These are phyloP conservation scores for Ilex asprella DNA, from an alignment of 257 asterid genomes.

Conservation along the genomic window DNA sequence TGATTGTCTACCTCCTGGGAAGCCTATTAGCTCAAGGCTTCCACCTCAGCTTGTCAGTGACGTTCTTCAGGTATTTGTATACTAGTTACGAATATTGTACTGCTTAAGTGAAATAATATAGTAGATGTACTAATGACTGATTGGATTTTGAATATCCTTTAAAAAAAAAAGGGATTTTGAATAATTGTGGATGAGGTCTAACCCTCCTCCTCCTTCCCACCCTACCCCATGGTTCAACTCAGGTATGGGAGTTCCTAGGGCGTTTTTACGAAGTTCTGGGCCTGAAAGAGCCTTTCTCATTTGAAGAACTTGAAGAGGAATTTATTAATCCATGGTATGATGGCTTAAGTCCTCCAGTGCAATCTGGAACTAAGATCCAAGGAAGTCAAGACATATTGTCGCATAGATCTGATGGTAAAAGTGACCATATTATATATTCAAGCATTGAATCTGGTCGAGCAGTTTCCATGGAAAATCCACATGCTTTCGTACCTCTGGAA, in stretches of 20 bases:
- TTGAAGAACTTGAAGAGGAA: slow-evolving; percentile 1
- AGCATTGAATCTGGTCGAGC: slow-evolving; percentile 1
- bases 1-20: background rate
- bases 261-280: slow-evolving; percentile 1
- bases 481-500: background rate
- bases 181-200: background rate
- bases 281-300: background rate
- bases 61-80: background rate
- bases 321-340: background rate
- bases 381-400: background rate
- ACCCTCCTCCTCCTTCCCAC: background rate
- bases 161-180: background rate
- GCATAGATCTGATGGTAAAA: background rate
- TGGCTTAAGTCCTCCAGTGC: background rate
- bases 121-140: background rate
- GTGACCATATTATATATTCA: background rate
- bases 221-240: background rate
- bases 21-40: slow-evolving; percentile 1
- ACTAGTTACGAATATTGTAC: background rate
- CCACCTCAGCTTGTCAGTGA: background rate
- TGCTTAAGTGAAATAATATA: background rate
- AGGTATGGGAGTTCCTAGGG: background rate
- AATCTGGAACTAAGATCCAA: background rate
- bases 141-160: no score
- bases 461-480: background rate